A percentile compares a stretch with the other conserved stretches of the same genome.
phyloP scores from a whole-genome alignment of 352 stramenopile species.

The Phytophthora kernoviae region DNA sequence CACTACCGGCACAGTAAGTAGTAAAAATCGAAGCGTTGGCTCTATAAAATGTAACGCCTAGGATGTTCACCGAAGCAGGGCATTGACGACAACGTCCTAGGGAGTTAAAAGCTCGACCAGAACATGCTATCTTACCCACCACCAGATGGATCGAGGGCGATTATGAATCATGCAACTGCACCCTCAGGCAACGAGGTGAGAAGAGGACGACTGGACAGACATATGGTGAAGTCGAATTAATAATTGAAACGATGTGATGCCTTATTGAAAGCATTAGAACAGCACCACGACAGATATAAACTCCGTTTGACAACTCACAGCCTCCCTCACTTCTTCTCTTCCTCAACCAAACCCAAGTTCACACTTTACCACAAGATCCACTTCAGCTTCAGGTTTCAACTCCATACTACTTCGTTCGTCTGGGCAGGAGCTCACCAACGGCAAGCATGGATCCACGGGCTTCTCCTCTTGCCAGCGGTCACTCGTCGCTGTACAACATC shows the following conservation, averaged over 20 bases:
- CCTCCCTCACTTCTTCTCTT: background rate
- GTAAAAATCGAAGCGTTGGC: too few species aligned
- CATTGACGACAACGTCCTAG: too few species aligned
- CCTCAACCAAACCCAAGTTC: slow-evolving; percentile 31
- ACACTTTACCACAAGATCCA: slow-evolving; percentile 31
- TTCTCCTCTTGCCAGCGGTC: slow-evolving; percentile 21
- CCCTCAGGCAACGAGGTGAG: too few species aligned
- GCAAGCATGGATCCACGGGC: slow-evolving; percentile 24
- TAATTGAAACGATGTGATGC: background rate
- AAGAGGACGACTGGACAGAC: slow-evolving; percentile 1
- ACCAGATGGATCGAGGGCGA: slow-evolving; percentile 1
- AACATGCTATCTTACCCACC: slow-evolving; percentile 7
- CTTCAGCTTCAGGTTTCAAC: background rate
- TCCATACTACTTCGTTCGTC: background rate
- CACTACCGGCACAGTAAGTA: too few species aligned
- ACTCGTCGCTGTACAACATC: slow-evolving; percentile 38
- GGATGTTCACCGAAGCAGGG: too few species aligned
- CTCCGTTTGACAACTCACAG: background rate
- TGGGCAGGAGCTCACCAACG: background rate
- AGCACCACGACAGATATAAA: too few species aligned
- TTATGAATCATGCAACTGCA: background rate
- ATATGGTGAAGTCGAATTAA: slow-evolving; percentile 1
- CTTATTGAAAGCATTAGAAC: slow-evolving; percentile 6
- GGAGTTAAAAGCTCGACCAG: too few species aligned
- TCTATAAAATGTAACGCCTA: too few species aligned